Conservation (phyloP, 345 rosid genomes). For the Eucalyptus regnans region DNA sequence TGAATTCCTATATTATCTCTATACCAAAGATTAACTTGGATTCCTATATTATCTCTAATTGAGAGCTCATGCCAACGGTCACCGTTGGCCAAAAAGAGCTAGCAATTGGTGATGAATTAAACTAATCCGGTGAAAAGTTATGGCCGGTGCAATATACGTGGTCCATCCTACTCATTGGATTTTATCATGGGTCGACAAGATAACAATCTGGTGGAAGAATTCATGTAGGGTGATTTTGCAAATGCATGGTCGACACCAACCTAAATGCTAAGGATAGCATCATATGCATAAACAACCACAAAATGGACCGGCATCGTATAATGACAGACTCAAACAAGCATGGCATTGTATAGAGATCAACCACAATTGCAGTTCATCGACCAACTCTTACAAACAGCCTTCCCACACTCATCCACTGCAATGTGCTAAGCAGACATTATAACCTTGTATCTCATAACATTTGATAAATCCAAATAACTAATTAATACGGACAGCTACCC, state of each 20-base stretch:
- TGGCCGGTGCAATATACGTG: background rate
- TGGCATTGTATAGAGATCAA: background rate
- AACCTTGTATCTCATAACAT: background rate
- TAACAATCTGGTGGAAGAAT: too few relatives aligned
- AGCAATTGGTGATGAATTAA: background rate
- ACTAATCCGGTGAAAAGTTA: background rate
- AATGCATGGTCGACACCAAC: background rate
- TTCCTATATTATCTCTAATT: background rate
- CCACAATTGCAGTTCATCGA: background rate
- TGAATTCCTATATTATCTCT: background rate
- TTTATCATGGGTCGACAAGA: background rate
- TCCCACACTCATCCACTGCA: background rate
- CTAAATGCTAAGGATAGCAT: background rate
- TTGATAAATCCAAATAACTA: background rate
- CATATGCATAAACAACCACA: background rate
- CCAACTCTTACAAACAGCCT: background rate
- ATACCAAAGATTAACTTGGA: too few relatives aligned
- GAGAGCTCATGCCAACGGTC: background rate
- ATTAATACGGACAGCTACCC: background rate
- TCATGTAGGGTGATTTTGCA: too few relatives aligned
- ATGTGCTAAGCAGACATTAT: background rate
- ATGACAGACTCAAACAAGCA: background rate
- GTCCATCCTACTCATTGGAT: background rate
- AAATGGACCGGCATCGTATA: background rate
- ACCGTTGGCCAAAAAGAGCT: background rate